These are phyloP conservation scores for Thuja plicata DNA, from an alignment of 83 land plant genomes.

Conservation along the genomic window DNA sequence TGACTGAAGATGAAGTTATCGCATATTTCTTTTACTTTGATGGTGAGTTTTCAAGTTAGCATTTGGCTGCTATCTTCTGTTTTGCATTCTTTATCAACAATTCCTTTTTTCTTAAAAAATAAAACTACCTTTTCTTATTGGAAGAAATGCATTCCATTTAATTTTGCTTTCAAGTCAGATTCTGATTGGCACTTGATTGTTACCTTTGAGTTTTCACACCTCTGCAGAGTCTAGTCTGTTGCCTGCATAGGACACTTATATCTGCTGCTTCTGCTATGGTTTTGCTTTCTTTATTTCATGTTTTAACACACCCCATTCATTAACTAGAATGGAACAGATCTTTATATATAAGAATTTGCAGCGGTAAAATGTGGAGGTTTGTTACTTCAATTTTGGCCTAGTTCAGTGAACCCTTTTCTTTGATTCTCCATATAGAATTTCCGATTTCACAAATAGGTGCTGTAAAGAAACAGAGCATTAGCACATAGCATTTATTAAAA, in stretches of 20 bases:
- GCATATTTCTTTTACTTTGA: conserved; percentile 63
- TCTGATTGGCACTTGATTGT: background rate
- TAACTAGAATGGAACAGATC: background rate
- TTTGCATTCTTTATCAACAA: background rate
- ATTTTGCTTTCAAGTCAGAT: background rate
- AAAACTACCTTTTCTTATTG: background rate
- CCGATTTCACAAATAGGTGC: background rate
- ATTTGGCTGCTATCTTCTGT: background rate
- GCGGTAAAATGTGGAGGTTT: background rate
- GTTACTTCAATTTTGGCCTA: background rate
- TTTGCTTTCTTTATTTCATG: background rate
- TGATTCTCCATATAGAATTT: no score
- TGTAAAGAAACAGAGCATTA: no score
- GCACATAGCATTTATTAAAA: background rate
- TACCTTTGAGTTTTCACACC: background rate
- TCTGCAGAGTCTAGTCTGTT: background rate
- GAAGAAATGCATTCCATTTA: background rate
- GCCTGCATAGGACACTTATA: background rate
- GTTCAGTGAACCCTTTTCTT: background rate
- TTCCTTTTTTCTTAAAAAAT: background rate
- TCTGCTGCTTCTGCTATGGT: background rate
- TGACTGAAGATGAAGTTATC: conserved; percentile 60
- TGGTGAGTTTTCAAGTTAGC: conserved; percentile 31
- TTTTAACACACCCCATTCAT: background rate
- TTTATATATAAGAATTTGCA: background rate